Conservation (phyloP, 257 asterid genomes). For the Solanum phureja region DNA sequence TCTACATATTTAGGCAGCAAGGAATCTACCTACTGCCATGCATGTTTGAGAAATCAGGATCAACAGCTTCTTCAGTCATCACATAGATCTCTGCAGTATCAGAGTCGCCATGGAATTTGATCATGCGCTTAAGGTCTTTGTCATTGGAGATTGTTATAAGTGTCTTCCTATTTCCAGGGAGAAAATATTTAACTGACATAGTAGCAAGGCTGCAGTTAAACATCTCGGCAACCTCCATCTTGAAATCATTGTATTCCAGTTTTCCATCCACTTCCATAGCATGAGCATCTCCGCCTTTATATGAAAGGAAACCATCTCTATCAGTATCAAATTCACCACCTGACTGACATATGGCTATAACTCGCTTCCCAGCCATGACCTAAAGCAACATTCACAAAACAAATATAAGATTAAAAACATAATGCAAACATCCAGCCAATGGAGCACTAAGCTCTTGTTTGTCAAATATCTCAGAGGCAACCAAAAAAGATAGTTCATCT, state of each 20-base stretch:
- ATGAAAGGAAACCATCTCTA: conserved; percentile 55
- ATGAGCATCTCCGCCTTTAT: conserved; percentile 97
- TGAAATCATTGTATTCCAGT: conserved; percentile 69
- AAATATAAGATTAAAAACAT: conserved; percentile 4
- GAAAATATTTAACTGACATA: conserved; percentile 70
- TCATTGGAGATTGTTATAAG: conserved; percentile 86
- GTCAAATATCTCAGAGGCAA: background rate
- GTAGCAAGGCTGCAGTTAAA: conserved; percentile 46
- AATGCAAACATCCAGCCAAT: background rate
- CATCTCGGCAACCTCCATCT: conserved; percentile 87
- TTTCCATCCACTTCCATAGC: conserved; percentile 89
- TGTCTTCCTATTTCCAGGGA: conserved; percentile 90
- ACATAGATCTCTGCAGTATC: conserved; percentile 68
- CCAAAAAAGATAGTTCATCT: background rate
- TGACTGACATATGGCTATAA: conserved; percentile 89
- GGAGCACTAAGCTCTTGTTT: background rate
- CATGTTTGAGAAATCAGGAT: conserved; percentile 72
- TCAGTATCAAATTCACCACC: conserved; percentile 91
- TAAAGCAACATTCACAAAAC: conserved; percentile 12
- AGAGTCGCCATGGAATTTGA: conserved; percentile 60
- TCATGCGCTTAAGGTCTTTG: conserved; percentile 86
- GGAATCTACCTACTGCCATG: conserved; percentile 87
- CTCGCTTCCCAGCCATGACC: conserved; percentile 62
- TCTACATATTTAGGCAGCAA: conserved; percentile 10
- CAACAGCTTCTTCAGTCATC: conserved; percentile 61